These are phyloP conservation scores for Chrysanthemum makinoi DNA, from an alignment of 129 eudicot genomes.

Conservation along the genomic window DNA sequence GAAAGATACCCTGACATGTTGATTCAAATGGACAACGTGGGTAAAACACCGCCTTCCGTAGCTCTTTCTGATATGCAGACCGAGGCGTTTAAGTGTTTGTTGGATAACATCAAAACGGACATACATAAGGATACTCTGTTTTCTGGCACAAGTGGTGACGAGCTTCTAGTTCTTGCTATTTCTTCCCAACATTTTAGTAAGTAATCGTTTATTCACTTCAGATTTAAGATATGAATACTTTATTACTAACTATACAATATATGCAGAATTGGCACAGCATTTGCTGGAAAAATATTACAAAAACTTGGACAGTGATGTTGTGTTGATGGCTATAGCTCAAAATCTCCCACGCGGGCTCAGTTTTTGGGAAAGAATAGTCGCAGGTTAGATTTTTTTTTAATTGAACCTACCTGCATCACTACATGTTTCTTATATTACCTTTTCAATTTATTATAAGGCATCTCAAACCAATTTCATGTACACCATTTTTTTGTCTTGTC, in stretches of 20 bases:
- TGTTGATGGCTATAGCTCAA: conserved; percentile 1
- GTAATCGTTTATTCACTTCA: background rate
- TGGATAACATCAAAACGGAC: background rate
- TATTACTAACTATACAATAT: background rate
- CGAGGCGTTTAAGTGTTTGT: background rate
- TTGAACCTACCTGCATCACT: background rate
- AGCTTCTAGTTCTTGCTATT: conserved; percentile 8
- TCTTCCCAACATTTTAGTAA: conserved; percentile 10
- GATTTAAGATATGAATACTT: background rate
- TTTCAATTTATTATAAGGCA: background rate
- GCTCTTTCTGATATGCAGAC: conserved; percentile 10
- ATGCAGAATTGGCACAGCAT: background rate
- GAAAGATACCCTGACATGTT: background rate
- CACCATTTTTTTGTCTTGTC: background rate
- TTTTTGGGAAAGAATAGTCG: background rate
- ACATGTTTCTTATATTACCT: background rate
- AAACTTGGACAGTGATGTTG: background rate
- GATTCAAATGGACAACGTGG: background rate
- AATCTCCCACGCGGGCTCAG: background rate
- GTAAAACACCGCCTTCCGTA: background rate
- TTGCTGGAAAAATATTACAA: background rate
- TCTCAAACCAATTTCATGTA: background rate
- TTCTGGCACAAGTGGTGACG: background rate
- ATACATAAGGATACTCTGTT: background rate
- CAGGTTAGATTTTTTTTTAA: background rate